Evolutionary conservation across 257 asterid species (phyloP).

Genomic region (Petunia axillaris): DNA sequence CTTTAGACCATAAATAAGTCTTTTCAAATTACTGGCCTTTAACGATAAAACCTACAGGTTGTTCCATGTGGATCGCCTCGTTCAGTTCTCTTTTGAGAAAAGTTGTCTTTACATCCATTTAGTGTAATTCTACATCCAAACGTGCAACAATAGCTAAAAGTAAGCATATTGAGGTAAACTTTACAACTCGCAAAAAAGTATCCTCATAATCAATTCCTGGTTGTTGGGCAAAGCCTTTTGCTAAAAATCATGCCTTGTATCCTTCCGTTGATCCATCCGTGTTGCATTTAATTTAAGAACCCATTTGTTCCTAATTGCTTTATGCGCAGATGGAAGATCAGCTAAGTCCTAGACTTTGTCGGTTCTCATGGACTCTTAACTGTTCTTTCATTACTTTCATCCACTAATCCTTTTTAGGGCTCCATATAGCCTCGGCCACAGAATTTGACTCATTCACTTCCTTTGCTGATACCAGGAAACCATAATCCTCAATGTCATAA

Average conservation of each 20-base stretch:
- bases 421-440: background rate
- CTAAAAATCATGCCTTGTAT: background rate
- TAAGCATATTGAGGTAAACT: background rate
- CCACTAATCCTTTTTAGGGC: background rate
- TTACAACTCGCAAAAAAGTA: too few relatives aligned
- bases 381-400: background rate
- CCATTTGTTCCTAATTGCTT: background rate
- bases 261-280: background rate
- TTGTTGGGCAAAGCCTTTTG: background rate
- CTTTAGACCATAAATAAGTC: too few relatives aligned
- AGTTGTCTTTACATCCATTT: too few relatives aligned
- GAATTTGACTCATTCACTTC: background rate
- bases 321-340: background rate
- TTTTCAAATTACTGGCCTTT: too few relatives aligned
- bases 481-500: background rate
- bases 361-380: too few relatives aligned
- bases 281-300: too few relatives aligned
- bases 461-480: too few relatives aligned
- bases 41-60: too few relatives aligned
- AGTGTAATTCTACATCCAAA: too few relatives aligned
- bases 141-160: background rate
- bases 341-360: background rate
- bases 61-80: too few relatives aligned
- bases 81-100: too few relatives aligned
- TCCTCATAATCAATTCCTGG: background rate